Evolutionary conservation across 2,329 filamentous ascomycete species (phyloP), one percentile per base, ranked within the genome.

Genomic region (Fusarium anguioides): DNA sequence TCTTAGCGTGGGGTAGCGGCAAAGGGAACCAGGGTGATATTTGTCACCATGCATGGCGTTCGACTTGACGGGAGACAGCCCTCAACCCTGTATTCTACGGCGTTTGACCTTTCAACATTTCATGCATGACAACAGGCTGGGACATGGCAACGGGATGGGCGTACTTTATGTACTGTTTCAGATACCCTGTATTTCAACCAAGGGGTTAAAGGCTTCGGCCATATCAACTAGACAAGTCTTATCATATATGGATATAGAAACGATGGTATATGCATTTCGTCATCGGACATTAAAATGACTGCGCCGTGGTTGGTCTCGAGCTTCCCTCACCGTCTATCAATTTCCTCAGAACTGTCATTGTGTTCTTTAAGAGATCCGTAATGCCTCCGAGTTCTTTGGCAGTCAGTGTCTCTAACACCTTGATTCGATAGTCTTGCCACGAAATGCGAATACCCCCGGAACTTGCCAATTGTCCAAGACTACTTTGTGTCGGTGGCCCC

Each of bases 401-500:
- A 59, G 90, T 89, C 63, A 96, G 77, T 78, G 89, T 87, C 47
- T 84, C 83, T 56, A 97, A 78, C 64, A 95, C 89, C n/a, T 87
- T 85, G 8, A 93, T 81, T 58, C 91, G 84, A 76, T 94, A 97
- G 47, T 91, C 88, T 70, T 90, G 87, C 90, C 91, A 96, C 15
- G 82, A 82, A 36, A 95, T 74, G 48, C 79, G 82, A 24, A 93
- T 75, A 0, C 93, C 93, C 2, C 91, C 91, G 17, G 86, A 84
- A 33, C 83, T 84, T 23, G 84, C 86, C 44, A 96, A 79, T n/a
- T 82, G 81, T 27, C 80, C 81, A 70, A 97, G 79, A 49, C 87
- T 90, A 26, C 82, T 82, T 73, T 90, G 88, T 20, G 89, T 93
- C 10, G 93, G 89, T 0, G 92, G 93, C 1, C 89, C 89, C 4